These are phyloP conservation scores for Purpureocillium lavendulum DNA, from an alignment of 2,329 filamentous ascomycete genomes.

Conservation along the genomic window DNA sequence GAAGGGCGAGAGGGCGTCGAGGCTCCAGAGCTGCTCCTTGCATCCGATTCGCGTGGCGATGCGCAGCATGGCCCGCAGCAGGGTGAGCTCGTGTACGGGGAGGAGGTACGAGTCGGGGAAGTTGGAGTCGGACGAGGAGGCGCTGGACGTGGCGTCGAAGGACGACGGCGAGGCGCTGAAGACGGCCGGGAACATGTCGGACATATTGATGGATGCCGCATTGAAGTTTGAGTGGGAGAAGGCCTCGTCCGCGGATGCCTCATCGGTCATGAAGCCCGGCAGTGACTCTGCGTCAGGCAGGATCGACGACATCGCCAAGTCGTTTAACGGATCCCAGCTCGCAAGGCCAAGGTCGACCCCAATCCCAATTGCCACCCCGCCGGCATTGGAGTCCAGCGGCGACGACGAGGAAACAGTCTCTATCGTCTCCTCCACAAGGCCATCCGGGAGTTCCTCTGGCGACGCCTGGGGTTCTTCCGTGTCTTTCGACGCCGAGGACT, in stretches of 20 bases:
- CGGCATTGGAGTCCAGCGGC: too few relatives aligned
- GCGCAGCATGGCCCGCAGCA: slow-evolving; percentile 37
- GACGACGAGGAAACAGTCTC: too few relatives aligned
- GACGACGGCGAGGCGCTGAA: slow-evolving; percentile 11
- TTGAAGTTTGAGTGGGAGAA: neutral
- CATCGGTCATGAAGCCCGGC: slow-evolving; percentile 7
- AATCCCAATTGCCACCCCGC: too few relatives aligned
- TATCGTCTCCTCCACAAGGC: slow-evolving; percentile 1
- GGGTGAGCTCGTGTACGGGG: slow-evolving; percentile 37
- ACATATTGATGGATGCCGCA: slow-evolving; percentile 1
- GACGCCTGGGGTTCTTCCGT: neutral
- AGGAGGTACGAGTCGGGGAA: slow-evolving; percentile 40
- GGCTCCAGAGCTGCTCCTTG: slow-evolving; percentile 32
- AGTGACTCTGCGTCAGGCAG: slow-evolving; percentile 7
- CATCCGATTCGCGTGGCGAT: slow-evolving; percentile 39
- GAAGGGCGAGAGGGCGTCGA: slow-evolving; percentile 40
- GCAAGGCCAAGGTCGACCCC: slow-evolving; percentile 14
- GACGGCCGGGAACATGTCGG: slow-evolving; percentile 7
- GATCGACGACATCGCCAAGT: slow-evolving; percentile 10
- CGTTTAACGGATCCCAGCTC: slow-evolving; percentile 13
- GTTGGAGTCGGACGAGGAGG: slow-evolving; percentile 13
- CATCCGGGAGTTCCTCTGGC: slow-evolving; percentile 7
- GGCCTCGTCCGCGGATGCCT: slow-evolving; percentile 4
- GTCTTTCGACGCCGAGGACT: neutral
- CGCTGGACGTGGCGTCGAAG: slow-evolving; percentile 10